Evolutionary conservation across 2,329 filamentous ascomycete species (phyloP).

Genomic region (Fusarium miscanthi): DNA sequence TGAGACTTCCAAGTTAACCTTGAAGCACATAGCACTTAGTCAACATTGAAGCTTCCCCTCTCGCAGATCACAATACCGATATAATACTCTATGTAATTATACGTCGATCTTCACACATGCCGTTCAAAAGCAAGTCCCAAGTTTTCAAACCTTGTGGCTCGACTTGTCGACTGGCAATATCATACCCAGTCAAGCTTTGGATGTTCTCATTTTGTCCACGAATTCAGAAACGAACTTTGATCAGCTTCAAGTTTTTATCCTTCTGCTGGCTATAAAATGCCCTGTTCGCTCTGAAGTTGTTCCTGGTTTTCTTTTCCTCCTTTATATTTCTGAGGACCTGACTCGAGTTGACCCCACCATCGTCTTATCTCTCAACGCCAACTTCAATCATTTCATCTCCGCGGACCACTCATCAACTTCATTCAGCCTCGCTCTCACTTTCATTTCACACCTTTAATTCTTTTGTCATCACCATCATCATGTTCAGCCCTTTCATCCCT

Average conservation of each 20-base stretch:
- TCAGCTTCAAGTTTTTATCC: too few species aligned
- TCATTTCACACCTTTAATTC: not conserved
- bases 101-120: accelerated
- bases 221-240: too few species aligned
- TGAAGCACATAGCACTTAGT: not conserved
- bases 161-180: accelerated
- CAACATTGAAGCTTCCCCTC: not conserved
- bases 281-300: accelerated
- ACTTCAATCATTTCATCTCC: not conserved
- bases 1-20: not conserved
- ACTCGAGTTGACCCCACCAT: not conserved
- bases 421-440: not conserved
- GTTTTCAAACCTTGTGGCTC: too few species aligned
- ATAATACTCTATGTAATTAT: accelerated
- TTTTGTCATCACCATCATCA: not conserved
- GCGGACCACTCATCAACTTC: not conserved
- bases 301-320: too few species aligned
- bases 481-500: not conserved
- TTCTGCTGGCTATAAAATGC: not conserved
- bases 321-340: not conserved
- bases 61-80: not conserved
- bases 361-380: not conserved
- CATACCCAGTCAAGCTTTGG: not conserved
- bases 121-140: accelerated
- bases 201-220: too few species aligned